phyloP scores from a whole-genome alignment of 345 rosid genomes.

The Carallia brachiata region DNA sequence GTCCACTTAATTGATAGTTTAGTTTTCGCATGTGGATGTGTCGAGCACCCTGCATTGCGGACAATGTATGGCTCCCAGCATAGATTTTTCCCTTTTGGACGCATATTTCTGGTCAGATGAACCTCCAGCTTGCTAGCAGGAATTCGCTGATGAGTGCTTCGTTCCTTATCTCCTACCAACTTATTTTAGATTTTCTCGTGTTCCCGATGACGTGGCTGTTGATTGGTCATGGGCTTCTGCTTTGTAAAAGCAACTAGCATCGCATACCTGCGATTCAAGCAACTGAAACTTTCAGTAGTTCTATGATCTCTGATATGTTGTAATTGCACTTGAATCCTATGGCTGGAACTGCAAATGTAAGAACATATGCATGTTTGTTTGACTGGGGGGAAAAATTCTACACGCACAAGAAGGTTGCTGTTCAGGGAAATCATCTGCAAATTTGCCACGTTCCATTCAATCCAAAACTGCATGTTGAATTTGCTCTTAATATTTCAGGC shows the following conservation, averaged over 20 bases:
- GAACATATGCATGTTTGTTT: not conserved
- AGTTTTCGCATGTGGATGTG: not conserved
- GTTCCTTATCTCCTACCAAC: not conserved
- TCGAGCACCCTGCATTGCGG: too few relatives aligned
- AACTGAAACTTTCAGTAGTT: not conserved
- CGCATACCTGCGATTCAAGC: too few relatives aligned
- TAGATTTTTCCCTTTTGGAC: too few relatives aligned
- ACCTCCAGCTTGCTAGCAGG: not conserved
- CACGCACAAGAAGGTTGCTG: too few relatives aligned
- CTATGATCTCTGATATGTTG: constrained; percentile 1
- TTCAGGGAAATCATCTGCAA: too few relatives aligned
- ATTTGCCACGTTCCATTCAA: too few relatives aligned
- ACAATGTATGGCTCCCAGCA: too few relatives aligned
- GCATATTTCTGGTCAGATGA: not conserved
- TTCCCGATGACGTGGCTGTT: too few relatives aligned
- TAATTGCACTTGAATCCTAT: not conserved
- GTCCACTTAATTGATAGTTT: not conserved
- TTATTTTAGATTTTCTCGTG: too few relatives aligned
- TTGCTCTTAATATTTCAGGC: constrained; percentile 21
- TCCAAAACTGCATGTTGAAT: not conserved
- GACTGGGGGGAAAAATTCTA: too few relatives aligned
- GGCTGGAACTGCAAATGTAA: not conserved
- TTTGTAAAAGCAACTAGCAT: not conserved
- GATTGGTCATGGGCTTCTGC: too few relatives aligned
- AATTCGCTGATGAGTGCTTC: not conserved